A percentile compares a stretch with the other conserved stretches of the same genome.
These are phyloP conservation scores for Globisporangium alternatum DNA, from an alignment of 352 stramenopile species.

Conservation along the genomic window DNA sequence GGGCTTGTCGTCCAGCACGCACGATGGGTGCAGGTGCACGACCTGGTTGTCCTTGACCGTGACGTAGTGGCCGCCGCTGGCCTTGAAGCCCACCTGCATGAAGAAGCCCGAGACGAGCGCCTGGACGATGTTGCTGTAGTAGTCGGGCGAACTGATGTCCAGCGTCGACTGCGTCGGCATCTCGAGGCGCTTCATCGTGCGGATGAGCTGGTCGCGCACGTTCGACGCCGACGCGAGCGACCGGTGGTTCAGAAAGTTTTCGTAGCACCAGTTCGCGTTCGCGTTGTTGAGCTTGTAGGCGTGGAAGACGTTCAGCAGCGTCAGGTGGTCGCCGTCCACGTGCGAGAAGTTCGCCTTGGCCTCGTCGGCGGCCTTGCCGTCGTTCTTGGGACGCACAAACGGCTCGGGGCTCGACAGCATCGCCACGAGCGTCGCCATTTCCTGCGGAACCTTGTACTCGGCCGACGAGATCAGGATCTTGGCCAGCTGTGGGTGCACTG, in stretches of 20 bases:
- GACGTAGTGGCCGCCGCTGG: slow-evolving; percentile 91
- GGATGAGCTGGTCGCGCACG: slow-evolving; percentile 95
- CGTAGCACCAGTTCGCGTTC: slow-evolving; percentile 95
- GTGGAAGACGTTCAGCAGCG: slow-evolving; percentile 97
- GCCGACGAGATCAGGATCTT: slow-evolving; percentile 97
- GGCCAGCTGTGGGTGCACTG: slow-evolving; percentile 96
- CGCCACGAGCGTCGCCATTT: slow-evolving; percentile 97
- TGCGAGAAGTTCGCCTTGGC: slow-evolving; percentile 96
- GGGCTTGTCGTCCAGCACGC: slow-evolving; percentile 94
- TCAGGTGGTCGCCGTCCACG: slow-evolving; percentile 96
- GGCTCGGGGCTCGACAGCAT: slow-evolving; percentile 93
- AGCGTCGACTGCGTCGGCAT: slow-evolving; percentile 69
- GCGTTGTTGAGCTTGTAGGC: slow-evolving; percentile 93
- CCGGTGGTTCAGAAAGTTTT: slow-evolving; percentile 97
- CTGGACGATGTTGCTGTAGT: slow-evolving; percentile 93
- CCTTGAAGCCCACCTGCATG: slow-evolving; percentile 95
- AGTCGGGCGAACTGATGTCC: slow-evolving; percentile 81
- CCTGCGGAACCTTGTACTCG: slow-evolving; percentile 95
- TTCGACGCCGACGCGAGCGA: slow-evolving; percentile 93
- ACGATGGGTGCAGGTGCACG: slow-evolving; percentile 97
- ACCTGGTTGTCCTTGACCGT: slow-evolving; percentile 99
- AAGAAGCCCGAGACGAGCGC: slow-evolving; percentile 96
- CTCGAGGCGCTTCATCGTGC: slow-evolving; percentile 95
- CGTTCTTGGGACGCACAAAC: slow-evolving; percentile 96
- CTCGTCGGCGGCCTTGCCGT: slow-evolving; percentile 95